Conservation (phyloP, 179 eudicot species). For the Patellifolia procumbens region DNA sequence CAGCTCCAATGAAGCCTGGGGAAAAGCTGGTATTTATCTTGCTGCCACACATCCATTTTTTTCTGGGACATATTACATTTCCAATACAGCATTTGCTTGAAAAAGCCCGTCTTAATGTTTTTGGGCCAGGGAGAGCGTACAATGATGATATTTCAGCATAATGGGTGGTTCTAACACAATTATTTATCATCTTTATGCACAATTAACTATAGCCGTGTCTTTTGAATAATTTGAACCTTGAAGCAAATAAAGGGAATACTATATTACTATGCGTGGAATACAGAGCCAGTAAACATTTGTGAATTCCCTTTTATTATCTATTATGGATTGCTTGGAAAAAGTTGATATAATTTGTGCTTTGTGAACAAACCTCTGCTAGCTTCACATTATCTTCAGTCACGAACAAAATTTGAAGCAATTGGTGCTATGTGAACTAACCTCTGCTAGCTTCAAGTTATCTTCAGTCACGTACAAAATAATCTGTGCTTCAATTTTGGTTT, state of each 20-base stretch:
- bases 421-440: background rate
- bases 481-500: background rate
- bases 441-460: background rate
- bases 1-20: conserved; percentile 92
- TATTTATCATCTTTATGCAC: background rate
- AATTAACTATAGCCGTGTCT: background rate
- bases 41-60: background rate
- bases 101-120: background rate
- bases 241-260: background rate
- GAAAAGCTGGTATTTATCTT: conserved; percentile 71
- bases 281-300: background rate
- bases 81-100: background rate
- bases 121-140: background rate
- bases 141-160: background rate
- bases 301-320: background rate
- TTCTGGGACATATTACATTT: background rate
- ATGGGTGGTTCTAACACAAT: background rate
- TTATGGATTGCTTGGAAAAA: too few relatives aligned
- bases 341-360: too few relatives aligned
- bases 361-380: too few relatives aligned
- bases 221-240: background rate
- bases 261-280: background rate
- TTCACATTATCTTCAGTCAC: too few relatives aligned
- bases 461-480: background rate
- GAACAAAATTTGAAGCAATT: background rate